Base-by-base conservation (phyloP, 495 filamentous ascomycete species). In the Aspergillus cavernicola region DNA sequence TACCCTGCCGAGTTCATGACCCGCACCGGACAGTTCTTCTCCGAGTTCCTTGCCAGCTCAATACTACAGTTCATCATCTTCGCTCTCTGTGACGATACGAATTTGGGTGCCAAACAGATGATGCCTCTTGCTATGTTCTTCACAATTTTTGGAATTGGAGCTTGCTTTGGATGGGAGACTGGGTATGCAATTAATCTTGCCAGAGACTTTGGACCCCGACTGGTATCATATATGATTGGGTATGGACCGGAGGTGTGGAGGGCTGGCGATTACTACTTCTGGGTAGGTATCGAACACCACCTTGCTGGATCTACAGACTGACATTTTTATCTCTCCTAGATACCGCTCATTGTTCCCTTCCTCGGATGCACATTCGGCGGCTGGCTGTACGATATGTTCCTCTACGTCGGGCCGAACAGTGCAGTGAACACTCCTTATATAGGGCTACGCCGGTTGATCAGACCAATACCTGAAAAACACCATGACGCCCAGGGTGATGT, bases 131-230 rank as follows among this genome's bases (percentile, higher is more conserved):
- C 62, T 0, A 66, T 86, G 4, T 83, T 86, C 64, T 86, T 87
- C 58, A 64, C 85, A 15, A 76, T 87, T 35, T 85, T 84, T 60
- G 83, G 83, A 3, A 76, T 87, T 19, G 84, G 82, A 15, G 80
- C 82, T 38, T 85, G 83, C 58, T 86, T 85, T 65, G 85, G 85
- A 24, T 86, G 79, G 77, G 81, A 87, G 60, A 87, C 84, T 4
- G 84, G 83, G 2, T 87, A 85, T 65, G 82, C 85, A 5, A 84
- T 87, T 31, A 87, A 87, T 57, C 65, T 83, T 18, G 85, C 84
- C 2, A 63, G 85, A 43, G 85, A 88, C 50, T 86, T 87, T 67
- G 84, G 85, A 0, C 84, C 85, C 0, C 62, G 85, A n/a, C 63
- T 87, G 20, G 74, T 84, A 31, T 73, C 76, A 3, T 87, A 81